Evolutionary conservation across 2,329 filamentous ascomycete genomes (phyloP).

Genomic region (Penicillium sp.): DNA sequence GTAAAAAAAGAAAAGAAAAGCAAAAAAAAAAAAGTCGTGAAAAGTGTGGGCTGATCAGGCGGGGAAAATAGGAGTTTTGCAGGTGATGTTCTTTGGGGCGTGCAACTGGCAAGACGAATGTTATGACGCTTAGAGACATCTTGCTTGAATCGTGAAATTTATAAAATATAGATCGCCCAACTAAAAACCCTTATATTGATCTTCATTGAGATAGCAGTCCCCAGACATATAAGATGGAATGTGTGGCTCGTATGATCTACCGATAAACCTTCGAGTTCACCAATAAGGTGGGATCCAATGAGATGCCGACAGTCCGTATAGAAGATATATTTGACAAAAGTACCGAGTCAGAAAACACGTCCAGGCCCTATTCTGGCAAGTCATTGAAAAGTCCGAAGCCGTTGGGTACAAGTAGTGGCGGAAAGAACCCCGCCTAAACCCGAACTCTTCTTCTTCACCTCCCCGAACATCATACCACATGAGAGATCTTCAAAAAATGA

Average conservation of each 20-base stretch:
- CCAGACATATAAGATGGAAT: too few relatives aligned
- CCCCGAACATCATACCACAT: conserved; percentile 5
- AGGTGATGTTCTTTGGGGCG: too few relatives aligned
- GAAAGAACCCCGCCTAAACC: conserved; percentile 9
- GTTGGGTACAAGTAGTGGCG: conserved; percentile 10
- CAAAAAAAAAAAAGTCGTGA: neutral
- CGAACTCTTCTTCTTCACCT: conserved; percentile 6
- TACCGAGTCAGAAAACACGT: neutral
- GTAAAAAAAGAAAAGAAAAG: neutral
- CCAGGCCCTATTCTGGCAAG: neutral
- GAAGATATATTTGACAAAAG: neutral
- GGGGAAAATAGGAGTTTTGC: neutral
- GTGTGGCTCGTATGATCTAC: too few relatives aligned
- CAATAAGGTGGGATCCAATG: too few relatives aligned
- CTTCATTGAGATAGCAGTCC: too few relatives aligned
- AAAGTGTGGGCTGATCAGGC: conserved; percentile 6
- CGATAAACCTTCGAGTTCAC: too few relatives aligned
- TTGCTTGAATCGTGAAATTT: too few relatives aligned
- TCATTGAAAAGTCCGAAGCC: neutral
- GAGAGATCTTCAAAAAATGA: conserved; percentile 4
- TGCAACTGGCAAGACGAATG: too few relatives aligned
- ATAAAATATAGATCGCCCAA: too few relatives aligned
- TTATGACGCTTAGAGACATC: too few relatives aligned
- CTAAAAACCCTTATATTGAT: too few relatives aligned
- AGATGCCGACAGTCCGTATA: too few relatives aligned